These are phyloP conservation scores for Malassezia globosa DNA, from an alignment of 1,284 basidiomycete species.

Conservation along the genomic window DNA sequence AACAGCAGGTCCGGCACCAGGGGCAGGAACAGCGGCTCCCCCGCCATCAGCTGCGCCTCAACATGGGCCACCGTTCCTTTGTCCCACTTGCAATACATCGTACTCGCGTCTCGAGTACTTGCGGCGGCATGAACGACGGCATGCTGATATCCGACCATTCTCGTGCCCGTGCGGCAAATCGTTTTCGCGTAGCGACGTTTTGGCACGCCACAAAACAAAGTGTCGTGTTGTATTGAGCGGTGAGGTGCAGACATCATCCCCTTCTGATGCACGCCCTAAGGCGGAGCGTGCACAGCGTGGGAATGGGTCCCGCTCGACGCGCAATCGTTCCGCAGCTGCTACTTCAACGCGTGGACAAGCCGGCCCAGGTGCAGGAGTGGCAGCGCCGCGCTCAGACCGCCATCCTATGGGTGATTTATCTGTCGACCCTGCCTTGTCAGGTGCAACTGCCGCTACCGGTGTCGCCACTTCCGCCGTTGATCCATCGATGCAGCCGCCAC, in stretches of 20 bases:
- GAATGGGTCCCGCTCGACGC: constrained; percentile 1
- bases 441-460: too few species aligned
- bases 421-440: constrained; percentile 15
- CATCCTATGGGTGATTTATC: constrained; percentile 4
- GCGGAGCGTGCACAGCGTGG: constrained; percentile 3
- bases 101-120: constrained; percentile 45
- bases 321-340: not conserved
- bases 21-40: not conserved
- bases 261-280: constrained; percentile 9
- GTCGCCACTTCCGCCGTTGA: constrained; percentile 8
- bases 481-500: constrained; percentile 16
- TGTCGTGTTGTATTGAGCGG: constrained; percentile 33
- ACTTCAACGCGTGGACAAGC: too few species aligned
- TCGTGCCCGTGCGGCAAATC: constrained; percentile 45
- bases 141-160: constrained; percentile 44
- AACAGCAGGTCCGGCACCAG: not conserved
- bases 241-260: constrained; percentile 19
- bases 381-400: not conserved
- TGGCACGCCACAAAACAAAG: constrained; percentile 42
- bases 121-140: constrained; percentile 41
- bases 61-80: constrained; percentile 39
- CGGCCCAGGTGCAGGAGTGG: not conserved
- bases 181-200: constrained; percentile 43
- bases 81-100: constrained; percentile 42
- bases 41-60: constrained; percentile 14